phyloP scores from a whole-genome alignment of 805 yeast genomes.

The Lachancea cidri region DNA sequence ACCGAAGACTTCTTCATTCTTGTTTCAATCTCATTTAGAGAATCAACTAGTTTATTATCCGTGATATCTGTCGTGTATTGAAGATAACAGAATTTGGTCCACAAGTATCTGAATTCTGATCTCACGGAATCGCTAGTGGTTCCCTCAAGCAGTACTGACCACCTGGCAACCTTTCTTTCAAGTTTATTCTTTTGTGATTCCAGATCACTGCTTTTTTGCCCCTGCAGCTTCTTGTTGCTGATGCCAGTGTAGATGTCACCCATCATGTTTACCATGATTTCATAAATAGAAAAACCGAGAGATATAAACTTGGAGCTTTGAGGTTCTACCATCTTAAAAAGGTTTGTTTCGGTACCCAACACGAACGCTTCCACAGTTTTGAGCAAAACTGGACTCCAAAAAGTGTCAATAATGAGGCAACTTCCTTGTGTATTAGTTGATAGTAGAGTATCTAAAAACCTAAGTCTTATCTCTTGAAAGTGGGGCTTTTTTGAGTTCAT shows the following conservation, averaged over 20 bases:
- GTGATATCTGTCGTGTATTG: conserved; percentile 39
- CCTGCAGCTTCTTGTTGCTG: conserved; percentile 28
- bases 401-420: conserved; percentile 32
- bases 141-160: conserved; percentile 39
- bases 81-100: conserved; percentile 44
- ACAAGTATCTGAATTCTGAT: conserved; percentile 36
- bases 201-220: conserved; percentile 29
- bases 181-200: conserved; percentile 41
- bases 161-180: conserved; percentile 41
- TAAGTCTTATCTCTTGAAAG: conserved; percentile 36
- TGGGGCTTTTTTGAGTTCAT: conserved; percentile 31
- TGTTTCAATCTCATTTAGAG: conserved; percentile 22
- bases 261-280: conserved; percentile 42
- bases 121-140: conserved; percentile 6
- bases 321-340: conserved; percentile 17
- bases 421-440: conserved; percentile 9
- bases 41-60: conserved; percentile 26
- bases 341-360: conserved; percentile 26
- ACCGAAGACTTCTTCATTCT: conserved; percentile 11
- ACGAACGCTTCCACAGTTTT: conserved; percentile 31
- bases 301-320: conserved; percentile 10
- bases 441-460: conserved; percentile 26
- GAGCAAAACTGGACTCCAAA: conserved; percentile 37
- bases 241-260: conserved; percentile 32
- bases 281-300: conserved; percentile 37